Conservation (phyloP, 768 basidiomycete genomes). For the Kwoniella sp. region DNA sequence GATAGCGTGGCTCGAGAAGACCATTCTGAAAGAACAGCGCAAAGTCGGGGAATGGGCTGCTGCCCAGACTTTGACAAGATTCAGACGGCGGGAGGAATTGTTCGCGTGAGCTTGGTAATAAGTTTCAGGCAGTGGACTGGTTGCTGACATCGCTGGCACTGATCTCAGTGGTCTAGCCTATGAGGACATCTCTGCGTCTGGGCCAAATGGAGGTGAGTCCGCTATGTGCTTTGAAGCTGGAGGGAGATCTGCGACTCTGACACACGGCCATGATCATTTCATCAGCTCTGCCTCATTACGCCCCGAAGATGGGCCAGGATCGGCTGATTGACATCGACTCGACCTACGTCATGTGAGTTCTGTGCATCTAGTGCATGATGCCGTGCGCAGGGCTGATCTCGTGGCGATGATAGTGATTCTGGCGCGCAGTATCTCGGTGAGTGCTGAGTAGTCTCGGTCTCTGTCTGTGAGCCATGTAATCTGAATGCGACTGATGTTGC, state of each 20-base stretch:
- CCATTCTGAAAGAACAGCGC: conserved; percentile 72
- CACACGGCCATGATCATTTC: too few species aligned
- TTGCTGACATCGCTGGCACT: conserved; percentile 45
- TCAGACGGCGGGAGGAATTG: conserved; percentile 44
- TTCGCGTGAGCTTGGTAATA: conserved; percentile 43
- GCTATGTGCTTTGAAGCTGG: background rate
- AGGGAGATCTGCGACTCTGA: background rate
- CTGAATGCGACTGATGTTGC: background rate
- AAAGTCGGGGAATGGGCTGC: conserved; percentile 88
- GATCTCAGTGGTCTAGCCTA: conserved; percentile 59
- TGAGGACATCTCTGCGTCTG: conserved; percentile 73
- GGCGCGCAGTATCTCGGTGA: conserved; percentile 63
- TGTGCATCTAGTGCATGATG: background rate
- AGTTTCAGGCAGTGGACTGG: background rate
- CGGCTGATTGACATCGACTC: conserved; percentile 72
- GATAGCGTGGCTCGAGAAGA: conserved; percentile 87
- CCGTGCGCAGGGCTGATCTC: too few species aligned
- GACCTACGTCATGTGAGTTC: conserved; percentile 82
- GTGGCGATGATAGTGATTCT: conserved; percentile 76
- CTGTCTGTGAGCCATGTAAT: background rate
- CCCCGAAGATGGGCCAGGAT: conserved; percentile 71
- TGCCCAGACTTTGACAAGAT: conserved; percentile 66
- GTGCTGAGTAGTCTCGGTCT: conserved; percentile 7
- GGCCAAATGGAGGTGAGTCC: conserved; percentile 74
- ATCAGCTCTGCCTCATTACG: conserved; percentile 93